Evolutionary conservation across 108 stramenopile genomes (phyloP).

Genomic region (Asterionellopsis glacialis): DNA sequence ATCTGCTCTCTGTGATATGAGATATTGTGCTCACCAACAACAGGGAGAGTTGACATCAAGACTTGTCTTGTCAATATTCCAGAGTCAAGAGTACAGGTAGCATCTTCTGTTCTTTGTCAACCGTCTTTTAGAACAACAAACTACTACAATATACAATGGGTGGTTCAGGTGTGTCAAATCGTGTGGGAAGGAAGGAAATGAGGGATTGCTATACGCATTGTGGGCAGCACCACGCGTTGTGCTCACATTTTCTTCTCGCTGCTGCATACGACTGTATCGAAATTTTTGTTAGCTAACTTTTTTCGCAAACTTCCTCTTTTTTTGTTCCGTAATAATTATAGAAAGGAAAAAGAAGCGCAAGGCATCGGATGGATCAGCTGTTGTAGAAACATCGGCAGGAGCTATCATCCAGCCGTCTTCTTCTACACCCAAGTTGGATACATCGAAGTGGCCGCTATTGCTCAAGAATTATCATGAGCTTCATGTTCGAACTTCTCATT

Average conservation of each 20-base stretch:
- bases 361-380: slow-evolving; percentile 50
- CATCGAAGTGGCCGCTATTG: slow-evolving; percentile 96
- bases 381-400: slow-evolving; percentile 23
- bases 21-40: too few relatives aligned
- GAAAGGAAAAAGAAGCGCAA: slow-evolving; percentile 60
- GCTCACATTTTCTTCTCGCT: neutral
- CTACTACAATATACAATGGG: too few relatives aligned
- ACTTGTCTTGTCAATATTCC: too few relatives aligned
- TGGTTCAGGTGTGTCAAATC: neutral
- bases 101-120: too few relatives aligned
- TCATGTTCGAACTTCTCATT: slow-evolving; percentile 97
- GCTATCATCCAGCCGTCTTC: slow-evolving; percentile 77
- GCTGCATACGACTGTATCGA: neutral
- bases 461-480: slow-evolving; percentile 96
- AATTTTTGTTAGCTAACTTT: neutral
- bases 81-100: too few relatives aligned
- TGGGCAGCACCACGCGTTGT: too few relatives aligned
- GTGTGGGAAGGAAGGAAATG: neutral
- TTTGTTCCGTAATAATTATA: neutral
- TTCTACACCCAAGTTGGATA: slow-evolving; percentile 88
- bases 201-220: neutral
- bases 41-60: too few relatives aligned
- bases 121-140: too few relatives aligned
- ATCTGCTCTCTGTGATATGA: too few relatives aligned
- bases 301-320: neutral